A percentile compares a stretch with the other conserved stretches of the same genome.
Conservation (phyloP, 2,329 filamentous ascomycete genomes). For the Botrytis sinoallii region DNA sequence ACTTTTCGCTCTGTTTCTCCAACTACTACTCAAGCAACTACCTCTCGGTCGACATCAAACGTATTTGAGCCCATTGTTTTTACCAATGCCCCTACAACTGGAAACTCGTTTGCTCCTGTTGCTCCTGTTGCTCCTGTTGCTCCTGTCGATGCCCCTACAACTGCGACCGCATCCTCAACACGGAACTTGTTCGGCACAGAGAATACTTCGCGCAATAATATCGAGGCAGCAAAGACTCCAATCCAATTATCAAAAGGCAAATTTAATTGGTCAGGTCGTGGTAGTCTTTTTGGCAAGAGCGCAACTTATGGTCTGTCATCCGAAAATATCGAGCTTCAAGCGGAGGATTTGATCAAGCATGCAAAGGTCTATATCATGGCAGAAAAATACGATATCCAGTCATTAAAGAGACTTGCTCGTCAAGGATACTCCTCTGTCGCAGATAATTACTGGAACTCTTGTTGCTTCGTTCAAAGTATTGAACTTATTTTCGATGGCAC, state of each 20-base stretch:
- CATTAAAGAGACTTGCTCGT: conserved; percentile 20
- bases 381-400: conserved; percentile 23
- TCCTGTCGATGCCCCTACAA: too few species aligned
- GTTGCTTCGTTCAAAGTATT: conserved; percentile 18
- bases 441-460: conserved; percentile 6
- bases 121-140: not conserved
- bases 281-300: not conserved
- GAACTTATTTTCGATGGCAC: conserved; percentile 23
- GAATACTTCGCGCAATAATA: not conserved
- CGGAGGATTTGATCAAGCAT: conserved; percentile 15
- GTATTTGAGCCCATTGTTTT: not conserved
- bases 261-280: not conserved
- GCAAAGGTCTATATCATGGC: conserved; percentile 24
- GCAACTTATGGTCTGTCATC: not conserved
- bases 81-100: too few species aligned
- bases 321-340: not conserved
- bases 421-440: conserved; percentile 15
- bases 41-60: not conserved
- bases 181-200: not conserved
- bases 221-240: not conserved
- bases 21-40: not conserved
- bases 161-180: not conserved
- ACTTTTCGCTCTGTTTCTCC: not conserved
- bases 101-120: too few species aligned
- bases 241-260: not conserved